Base-by-base conservation (phyloP, 2,329 filamentous ascomycete species). In the Diaporthe sp. region DNA sequence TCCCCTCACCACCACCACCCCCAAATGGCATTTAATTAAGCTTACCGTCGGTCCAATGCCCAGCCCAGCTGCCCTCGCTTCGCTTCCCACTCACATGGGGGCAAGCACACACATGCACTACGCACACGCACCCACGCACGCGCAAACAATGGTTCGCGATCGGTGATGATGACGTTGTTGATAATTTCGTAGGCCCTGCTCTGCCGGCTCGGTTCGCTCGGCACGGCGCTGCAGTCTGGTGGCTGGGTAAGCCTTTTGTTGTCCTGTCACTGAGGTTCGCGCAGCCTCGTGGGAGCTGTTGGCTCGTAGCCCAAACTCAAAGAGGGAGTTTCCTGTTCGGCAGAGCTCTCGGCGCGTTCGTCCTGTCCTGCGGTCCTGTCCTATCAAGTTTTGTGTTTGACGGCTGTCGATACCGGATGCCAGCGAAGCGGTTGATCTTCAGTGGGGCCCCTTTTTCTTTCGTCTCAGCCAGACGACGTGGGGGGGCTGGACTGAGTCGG, bases 11-110 rank as follows among this genome's bases (percentile, higher is more conserved):
- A 28, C 53, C 28, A 28, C 28, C 53, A 28, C 58, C 44, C 63
- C 47, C 63, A 67, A 51, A 39, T 28, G 47, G 63, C 47, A 68
- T 68, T 68, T 68, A 53, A 68, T 53, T 68, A 68, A 68, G 63
- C 63, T 68, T 68, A 68, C 63, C 63, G 63, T 39, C 47, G 47
- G 63, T 68, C 63, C 31, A 68, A 53, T 68, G 47, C 63, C 63
- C 63, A 68, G 63, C 22, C 63, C n/a, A 39, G 63, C 61, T 67
- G 61, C 63, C 47, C 22, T 53, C 47, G 47, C 63, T 34, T 67
- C 61, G 42, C 44, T 65, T 51, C 31, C 44, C 63, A 51, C 44
- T 51, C 44, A 17, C 42, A 67, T 37, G 63, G 63, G 44, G 44
- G 20, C 42, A 22, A 49, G 12, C 10, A 34, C 25, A 34, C 61